Evolutionary conservation across 257 asterid species (phyloP).

Genomic region (Euphrasia confusa): DNA sequence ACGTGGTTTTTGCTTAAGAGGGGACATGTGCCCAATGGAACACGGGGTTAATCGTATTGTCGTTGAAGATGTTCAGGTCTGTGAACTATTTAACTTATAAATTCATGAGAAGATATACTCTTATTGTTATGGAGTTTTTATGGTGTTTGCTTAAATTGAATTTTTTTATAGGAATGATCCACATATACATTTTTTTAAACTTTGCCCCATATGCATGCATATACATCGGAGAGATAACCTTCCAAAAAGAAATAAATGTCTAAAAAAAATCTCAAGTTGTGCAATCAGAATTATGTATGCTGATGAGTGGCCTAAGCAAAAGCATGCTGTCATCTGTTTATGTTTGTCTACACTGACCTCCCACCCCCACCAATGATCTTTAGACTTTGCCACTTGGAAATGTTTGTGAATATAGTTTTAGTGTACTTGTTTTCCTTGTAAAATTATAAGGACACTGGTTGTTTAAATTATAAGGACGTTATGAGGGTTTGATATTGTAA

Average conservation of each 20-base stretch:
- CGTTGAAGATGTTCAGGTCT: constrained; percentile 98
- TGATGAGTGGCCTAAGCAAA: constrained; percentile 5
- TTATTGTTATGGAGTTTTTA: not conserved
- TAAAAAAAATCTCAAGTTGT: not conserved
- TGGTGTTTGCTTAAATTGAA: constrained; percentile 1
- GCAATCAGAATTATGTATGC: constrained; percentile 4
- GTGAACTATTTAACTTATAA: constrained; percentile 17
- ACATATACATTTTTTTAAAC: constrained; percentile 11
- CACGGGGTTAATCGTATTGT: constrained; percentile 97
- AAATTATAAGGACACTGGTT: not conserved
- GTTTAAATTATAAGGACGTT: not conserved
- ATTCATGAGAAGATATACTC: constrained; percentile 2
- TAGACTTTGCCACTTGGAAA: not conserved
- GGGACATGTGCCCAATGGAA: constrained; percentile 99
- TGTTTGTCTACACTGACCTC: not conserved
- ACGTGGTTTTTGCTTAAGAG: constrained; percentile 98
- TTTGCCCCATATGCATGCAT: constrained; percentile 18
- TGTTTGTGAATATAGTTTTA: not conserved
- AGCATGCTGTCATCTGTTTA: not conserved
- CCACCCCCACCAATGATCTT: not conserved
- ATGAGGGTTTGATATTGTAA: not conserved
- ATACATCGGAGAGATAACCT: constrained; percentile 9
- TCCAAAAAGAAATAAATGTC: not conserved
- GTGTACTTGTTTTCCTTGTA: not conserved
- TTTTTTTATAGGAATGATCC: constrained; percentile 16